Conservation (phyloP, 2,329 filamentous ascomycete genomes). For the Fusarium camptoceras region DNA sequence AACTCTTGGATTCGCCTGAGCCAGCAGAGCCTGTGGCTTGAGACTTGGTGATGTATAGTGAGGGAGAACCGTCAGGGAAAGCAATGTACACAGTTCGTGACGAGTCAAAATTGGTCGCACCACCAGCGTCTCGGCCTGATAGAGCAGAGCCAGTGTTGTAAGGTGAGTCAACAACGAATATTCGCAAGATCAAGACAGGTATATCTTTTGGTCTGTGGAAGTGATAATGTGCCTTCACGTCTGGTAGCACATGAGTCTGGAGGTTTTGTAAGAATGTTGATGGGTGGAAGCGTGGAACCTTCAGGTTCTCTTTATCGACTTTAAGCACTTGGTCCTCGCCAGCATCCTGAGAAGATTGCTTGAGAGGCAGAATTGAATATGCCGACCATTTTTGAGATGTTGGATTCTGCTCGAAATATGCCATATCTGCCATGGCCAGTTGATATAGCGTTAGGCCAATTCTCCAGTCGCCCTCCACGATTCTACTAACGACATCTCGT, state of each 20-base stretch:
- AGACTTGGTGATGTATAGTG: constrained; percentile 74
- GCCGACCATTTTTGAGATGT: constrained; percentile 73
- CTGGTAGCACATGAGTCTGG: constrained; percentile 77
- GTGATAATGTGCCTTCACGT: constrained; percentile 87
- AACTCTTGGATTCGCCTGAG: constrained; percentile 67
- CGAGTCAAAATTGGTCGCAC: constrained; percentile 66
- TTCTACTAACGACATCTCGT: constrained; percentile 71
- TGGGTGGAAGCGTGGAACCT: constrained; percentile 80
- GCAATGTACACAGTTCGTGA: constrained; percentile 82
- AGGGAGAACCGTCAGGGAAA: constrained; percentile 83
- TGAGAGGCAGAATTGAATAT: constrained; percentile 68
- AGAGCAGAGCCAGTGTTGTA: constrained; percentile 73
- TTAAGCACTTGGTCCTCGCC: constrained; percentile 57
- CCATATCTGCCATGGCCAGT: constrained; percentile 75
- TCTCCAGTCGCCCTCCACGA: constrained; percentile 76
- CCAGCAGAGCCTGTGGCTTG: constrained; percentile 57
- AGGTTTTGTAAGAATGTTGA: constrained; percentile 83
- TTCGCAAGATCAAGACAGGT: constrained; percentile 79
- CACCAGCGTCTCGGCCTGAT: constrained; percentile 48
- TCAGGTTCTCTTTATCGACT: constrained; percentile 60
- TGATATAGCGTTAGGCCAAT: constrained; percentile 73
- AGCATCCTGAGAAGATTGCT: constrained; percentile 51
- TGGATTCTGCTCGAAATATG: constrained; percentile 74
- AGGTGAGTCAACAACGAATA: constrained; percentile 83
- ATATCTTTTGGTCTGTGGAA: constrained; percentile 76